Evolutionary conservation across 768 basidiomycete genomes (phyloP), one percentile per base, ranked within the genome.

Genomic region (Gymnopilus dilepis): DNA sequence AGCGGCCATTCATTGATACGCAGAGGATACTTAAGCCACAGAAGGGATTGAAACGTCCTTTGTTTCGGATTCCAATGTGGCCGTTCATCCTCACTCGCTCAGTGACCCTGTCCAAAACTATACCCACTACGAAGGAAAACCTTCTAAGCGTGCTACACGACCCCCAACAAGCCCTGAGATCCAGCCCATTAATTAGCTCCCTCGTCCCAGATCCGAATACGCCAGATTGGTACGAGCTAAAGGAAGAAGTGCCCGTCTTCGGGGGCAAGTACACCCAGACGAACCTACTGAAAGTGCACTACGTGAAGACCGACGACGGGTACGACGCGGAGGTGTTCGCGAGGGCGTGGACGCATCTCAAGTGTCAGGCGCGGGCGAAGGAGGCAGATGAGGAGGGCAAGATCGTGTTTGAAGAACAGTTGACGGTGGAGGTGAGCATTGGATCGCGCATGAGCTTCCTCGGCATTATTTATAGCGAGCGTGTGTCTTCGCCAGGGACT

Each of bases 101-200:
- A 22, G 59, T 74, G 5, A 34, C 59, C 22, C 56, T 70, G 11
- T 65, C 60, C 17, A 76, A 71, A 61, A 66, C 34, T 4, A 62
- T 77, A 12, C 64, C 68, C 4, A 66, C 72, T 0, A 54, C 69
- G 12, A 63, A 48, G 11, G 58, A 65, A 0, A 47, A 63, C 3
- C 69, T 75, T 8, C 61, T 78, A 9, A 43, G 50, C 7, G 38
- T 78, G 19, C 65, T 80, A 13, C 78, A 77, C 34, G 72, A 80
- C 57, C 75, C 76, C 2, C 56, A 62, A 3, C 61, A 63, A 4
- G 59, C 78, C 1, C 67, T 78, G 33, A 47, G 63, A 1, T 61
- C 74, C 1, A 76, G 69, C 51, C 76, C 78, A 2, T 62, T 78
- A 53, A 65, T 78, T 24, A 63, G 72, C 22, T 63, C 63, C 48